phyloP scores from a whole-genome alignment of 23 red algal species.

The Gracilaria caudata region DNA sequence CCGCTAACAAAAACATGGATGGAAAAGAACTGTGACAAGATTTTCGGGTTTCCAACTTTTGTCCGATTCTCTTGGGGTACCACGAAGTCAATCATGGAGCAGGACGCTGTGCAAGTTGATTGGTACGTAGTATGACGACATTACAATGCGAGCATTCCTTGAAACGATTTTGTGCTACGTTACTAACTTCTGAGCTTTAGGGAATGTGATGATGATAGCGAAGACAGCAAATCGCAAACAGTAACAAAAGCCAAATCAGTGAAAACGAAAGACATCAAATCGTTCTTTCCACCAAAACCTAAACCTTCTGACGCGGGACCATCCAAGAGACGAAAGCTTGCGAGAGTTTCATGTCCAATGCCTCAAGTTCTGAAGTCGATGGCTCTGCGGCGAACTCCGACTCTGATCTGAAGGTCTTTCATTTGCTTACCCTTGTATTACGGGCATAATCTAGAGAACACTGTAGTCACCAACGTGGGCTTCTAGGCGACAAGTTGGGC shows the following conservation, averaged over 20 bases:
- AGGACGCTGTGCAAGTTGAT: conserved; percentile 55
- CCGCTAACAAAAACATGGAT: conserved; percentile 84
- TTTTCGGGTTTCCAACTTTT: conserved; percentile 87
- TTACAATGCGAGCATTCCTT: background rate
- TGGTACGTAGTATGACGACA: conserved; percentile 33
- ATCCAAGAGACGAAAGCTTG: conserved; percentile 33
- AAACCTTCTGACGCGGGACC: background rate
- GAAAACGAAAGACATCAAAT: conserved; percentile 73
- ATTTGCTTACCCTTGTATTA: no score
- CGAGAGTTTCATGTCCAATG: conserved; percentile 11
- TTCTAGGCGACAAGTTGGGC: conserved; percentile 23
- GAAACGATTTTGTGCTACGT: background rate
- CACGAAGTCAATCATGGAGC: conserved; percentile 31
- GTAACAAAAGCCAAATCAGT: background rate
- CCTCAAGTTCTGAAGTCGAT: conserved; percentile 35
- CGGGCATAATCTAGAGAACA: no score
- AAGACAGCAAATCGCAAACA: background rate
- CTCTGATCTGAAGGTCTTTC: background rate
- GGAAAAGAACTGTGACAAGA: conserved; percentile 43
- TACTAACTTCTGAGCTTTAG: conserved; percentile 14
- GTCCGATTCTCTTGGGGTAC: conserved; percentile 90
- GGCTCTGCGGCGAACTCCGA: conserved; percentile 25
- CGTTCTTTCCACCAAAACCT: conserved; percentile 55
- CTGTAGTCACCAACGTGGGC: no score
- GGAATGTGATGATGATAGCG: conserved; percentile 58